phyloP scores from a whole-genome alignment of 805 yeast genomes.

The Schwanniomyces polymorphus region DNA sequence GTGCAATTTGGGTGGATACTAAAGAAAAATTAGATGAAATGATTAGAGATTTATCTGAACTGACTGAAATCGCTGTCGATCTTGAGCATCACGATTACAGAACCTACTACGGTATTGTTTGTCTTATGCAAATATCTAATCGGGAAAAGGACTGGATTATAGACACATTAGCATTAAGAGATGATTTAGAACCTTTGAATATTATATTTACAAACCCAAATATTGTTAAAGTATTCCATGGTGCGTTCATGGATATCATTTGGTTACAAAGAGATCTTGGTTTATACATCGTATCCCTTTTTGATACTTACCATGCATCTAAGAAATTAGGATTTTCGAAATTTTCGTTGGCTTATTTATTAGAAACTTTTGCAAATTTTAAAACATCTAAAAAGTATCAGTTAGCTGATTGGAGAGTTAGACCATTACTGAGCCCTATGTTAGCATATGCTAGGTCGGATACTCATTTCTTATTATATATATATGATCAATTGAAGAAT shows the following conservation, averaged over 20 bases:
- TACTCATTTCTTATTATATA: constrained; percentile 84
- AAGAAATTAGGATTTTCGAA: constrained; percentile 75
- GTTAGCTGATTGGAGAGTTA: constrained; percentile 91
- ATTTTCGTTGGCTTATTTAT: constrained; percentile 78
- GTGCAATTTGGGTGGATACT: constrained; percentile 73
- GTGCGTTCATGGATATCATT: constrained; percentile 93
- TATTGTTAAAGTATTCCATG: constrained; percentile 88
- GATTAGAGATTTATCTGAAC: constrained; percentile 50
- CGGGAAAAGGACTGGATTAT: constrained; percentile 81
- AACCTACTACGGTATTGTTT: constrained; percentile 86
- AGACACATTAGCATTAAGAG: constrained; percentile 80
- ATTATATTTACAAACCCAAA: constrained; percentile 76
- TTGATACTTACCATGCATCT: constrained; percentile 93
- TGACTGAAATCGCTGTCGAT: constrained; percentile 82
- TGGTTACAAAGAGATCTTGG: constrained; percentile 98
- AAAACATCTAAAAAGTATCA: constrained; percentile 93
- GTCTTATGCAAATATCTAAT: constrained; percentile 89
- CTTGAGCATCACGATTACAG: constrained; percentile 94
- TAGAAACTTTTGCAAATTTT: constrained; percentile 79
- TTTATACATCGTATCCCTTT: constrained; percentile 79
- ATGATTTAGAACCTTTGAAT: constrained; percentile 67
- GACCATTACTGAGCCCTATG: constrained; percentile 82
- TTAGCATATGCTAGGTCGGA: constrained; percentile 88
- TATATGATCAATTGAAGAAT: constrained; percentile 73
- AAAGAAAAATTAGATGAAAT: constrained; percentile 51